These are phyloP conservation scores for Hymenoscyphus occultus DNA, from an alignment of 2,329 filamentous ascomycete species.

Conservation along the genomic window DNA sequence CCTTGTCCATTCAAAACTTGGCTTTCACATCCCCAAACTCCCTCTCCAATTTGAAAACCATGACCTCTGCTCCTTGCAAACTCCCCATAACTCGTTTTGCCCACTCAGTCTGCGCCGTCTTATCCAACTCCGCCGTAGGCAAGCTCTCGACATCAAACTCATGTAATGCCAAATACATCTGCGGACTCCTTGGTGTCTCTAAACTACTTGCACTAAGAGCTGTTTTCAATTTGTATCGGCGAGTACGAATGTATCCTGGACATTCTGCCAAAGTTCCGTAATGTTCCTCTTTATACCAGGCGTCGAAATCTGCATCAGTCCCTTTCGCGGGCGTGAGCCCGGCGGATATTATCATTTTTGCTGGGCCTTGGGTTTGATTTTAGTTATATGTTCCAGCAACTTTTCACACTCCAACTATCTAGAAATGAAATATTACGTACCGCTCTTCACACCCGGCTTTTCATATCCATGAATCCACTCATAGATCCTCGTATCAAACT, in stretches of 20 bases:
- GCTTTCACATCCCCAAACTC: slow-evolving; percentile 11
- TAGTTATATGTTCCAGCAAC: neutral
- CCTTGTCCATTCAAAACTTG: slow-evolving; percentile 1
- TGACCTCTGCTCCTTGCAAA: slow-evolving; percentile 12
- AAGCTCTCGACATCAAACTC: slow-evolving; percentile 20
- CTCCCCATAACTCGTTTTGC: slow-evolving; percentile 15
- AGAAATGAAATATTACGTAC: slow-evolving; percentile 1
- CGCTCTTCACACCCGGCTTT: slow-evolving; percentile 9
- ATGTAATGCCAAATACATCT: slow-evolving; percentile 19
- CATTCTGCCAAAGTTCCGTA: slow-evolving; percentile 12
- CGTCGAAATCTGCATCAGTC: slow-evolving; percentile 18
- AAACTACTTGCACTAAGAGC: neutral
- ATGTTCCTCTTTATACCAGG: slow-evolving; percentile 22
- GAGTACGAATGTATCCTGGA: slow-evolving; percentile 18
- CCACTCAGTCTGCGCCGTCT: slow-evolving; percentile 24
- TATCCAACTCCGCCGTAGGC: slow-evolving; percentile 23
- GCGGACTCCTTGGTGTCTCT: slow-evolving; percentile 4
- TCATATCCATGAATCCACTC: slow-evolving; percentile 16
- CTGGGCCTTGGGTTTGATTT: slow-evolving; percentile 11
- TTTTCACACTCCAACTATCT: neutral
- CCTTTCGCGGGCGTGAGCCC: slow-evolving; percentile 14
- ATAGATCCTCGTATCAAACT: slow-evolving; percentile 19
- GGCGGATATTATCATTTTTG: slow-evolving; percentile 16
- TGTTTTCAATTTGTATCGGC: slow-evolving; percentile 16
- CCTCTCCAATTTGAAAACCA: slow-evolving; percentile 12